Evolutionary conservation across 345 rosid species (phyloP).

Genomic region (Acer negundo): DNA sequence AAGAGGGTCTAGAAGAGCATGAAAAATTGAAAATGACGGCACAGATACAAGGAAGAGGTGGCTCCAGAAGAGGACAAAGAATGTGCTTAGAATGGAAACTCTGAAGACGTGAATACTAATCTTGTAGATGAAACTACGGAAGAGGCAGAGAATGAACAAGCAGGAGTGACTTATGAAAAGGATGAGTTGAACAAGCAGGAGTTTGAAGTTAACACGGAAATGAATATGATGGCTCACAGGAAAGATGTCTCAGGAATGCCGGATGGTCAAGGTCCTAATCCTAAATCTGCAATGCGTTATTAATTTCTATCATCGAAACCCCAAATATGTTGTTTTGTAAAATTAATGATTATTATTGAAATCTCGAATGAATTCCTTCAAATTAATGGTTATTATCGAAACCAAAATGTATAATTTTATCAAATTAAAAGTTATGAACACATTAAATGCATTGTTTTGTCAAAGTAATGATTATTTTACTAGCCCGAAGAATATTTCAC

Average conservation of each 20-base stretch:
- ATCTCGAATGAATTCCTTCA: conserved; percentile 7
- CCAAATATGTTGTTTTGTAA: conserved; percentile 31
- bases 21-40: conserved; percentile 17
- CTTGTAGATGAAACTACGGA: conserved; percentile 48
- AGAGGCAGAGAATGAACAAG: conserved; percentile 43
- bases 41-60: conserved; percentile 49
- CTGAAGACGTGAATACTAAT: conserved; percentile 40
- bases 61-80: conserved; percentile 46
- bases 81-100: conserved; percentile 37
- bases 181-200: conserved; percentile 39
- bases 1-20: conserved; percentile 44
- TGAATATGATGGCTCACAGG: conserved; percentile 36
- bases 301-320: conserved; percentile 20
- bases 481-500: neutral
- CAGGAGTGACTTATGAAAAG: conserved; percentile 38
- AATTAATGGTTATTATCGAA: no score
- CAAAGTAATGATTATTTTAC: neutral
- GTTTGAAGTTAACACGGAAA: conserved; percentile 41
- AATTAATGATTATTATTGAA: conserved; percentile 25
- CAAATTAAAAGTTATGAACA: no score
- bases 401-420: no score
- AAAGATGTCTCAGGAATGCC: conserved; percentile 42
- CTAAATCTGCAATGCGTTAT: conserved; percentile 48
- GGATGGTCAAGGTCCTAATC: conserved; percentile 42
- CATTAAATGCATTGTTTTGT: no score